Percentiles rank a stretch among this genome's conserved stretches.
Evolutionary conservation across 169 alveolate species (phyloP).

Genomic region (Plasmodium vivax): DNA sequence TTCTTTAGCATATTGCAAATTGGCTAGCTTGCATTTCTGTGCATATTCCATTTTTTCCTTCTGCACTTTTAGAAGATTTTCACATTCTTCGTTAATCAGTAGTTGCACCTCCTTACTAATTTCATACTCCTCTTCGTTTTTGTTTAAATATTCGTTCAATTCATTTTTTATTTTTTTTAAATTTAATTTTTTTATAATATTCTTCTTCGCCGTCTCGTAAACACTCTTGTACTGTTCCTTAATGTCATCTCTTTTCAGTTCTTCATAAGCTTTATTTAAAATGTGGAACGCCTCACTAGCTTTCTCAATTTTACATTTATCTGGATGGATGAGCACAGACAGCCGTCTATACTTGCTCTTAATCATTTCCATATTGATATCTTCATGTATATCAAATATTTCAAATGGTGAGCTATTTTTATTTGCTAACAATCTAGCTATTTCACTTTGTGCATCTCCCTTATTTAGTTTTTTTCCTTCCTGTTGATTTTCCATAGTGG

Average conservation of each 20-base stretch:
- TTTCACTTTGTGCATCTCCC: conserved; percentile 63
- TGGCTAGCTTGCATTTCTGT: conserved; percentile 86
- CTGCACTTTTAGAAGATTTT: conserved; percentile 80
- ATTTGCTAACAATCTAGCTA: conserved; percentile 51
- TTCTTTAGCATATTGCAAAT: conserved; percentile 82
- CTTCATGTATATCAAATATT: conserved; percentile 56
- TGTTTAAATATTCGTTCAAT: conserved; percentile 50
- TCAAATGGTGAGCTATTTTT: conserved; percentile 67
- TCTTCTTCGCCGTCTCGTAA: conserved; percentile 85
- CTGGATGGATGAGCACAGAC: conserved; percentile 92
- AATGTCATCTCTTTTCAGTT: conserved; percentile 84
- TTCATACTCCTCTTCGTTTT: conserved; percentile 69
- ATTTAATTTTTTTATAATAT: conserved; percentile 81
- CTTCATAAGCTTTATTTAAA: conserved; percentile 87
- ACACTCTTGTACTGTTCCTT: conserved; percentile 85
- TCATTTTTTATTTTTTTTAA: conserved; percentile 79
- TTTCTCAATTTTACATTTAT: conserved; percentile 88
- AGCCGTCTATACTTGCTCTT: conserved; percentile 80
- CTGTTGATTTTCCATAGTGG: neutral
- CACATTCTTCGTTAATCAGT: conserved; percentile 86
- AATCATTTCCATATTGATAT: conserved; percentile 71
- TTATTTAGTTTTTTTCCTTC: conserved; percentile 32
- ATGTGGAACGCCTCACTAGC: conserved; percentile 93
- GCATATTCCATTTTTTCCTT: conserved; percentile 88
- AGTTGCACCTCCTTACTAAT: conserved; percentile 79